Evolutionary conservation across 1,284 basidiomycete genomes (phyloP), one percentile per base, ranked within the genome.

Genomic region (Neolentinus lepideus): DNA sequence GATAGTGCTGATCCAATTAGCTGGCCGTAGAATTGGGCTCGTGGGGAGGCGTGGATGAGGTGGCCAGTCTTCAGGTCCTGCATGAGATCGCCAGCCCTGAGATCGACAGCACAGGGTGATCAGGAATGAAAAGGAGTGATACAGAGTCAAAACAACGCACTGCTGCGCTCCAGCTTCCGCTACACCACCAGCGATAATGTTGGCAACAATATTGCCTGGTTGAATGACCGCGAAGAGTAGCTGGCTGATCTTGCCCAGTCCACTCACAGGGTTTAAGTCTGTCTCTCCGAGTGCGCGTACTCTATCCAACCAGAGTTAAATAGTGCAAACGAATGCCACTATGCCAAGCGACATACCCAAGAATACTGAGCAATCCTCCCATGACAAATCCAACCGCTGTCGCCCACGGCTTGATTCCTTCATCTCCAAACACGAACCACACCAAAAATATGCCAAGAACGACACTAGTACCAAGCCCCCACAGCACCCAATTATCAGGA

Each of bases 1-100:
- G 91, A 94, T 3, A 94, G 78, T 0, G 85, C 79, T 10, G 90
- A 93, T 26, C 94, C 94, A 57, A 96, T 87, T 57, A 97, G 75
- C 69, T 97, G 92, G 10, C 89, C 88, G 64, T 84, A 93, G 67
- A 94, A 94, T 63, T 94, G 91, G 2, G 89, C 89, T 64, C 91
- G 78, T 24, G 92, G 92, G 9, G 92, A 93, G 3, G 92, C 94
- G 59, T 83, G 83, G 53, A 95, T 80, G 21, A 98, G 77, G 66
- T 94, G 89, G 0, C 96, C 96, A 1, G 95, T 98, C 75, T 98
- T 98, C 61, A 98, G 77, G 69, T 98, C 96, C 74, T 98, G 95
- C 94, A 98, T 98, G 19, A 98, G 82, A 69, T 98, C 95, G 16
- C 95, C 96, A 8, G 95, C 94, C 68, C 91, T 93, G 62, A 16